These are phyloP conservation scores for Ramularia endophylla DNA, from an alignment of 2,329 filamentous ascomycete species.

Conservation along the genomic window DNA sequence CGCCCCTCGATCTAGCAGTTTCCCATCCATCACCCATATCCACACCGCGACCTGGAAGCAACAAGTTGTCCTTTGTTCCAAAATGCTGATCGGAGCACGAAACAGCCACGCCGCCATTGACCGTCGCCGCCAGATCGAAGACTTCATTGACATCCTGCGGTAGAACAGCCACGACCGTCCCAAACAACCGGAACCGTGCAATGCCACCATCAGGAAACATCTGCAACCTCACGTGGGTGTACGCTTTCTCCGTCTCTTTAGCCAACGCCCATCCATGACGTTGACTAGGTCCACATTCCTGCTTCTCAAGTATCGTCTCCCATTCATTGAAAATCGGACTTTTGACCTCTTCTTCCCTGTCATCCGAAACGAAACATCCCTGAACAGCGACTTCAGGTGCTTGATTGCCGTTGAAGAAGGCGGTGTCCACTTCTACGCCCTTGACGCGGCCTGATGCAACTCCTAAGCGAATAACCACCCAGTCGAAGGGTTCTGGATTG, in stretches of 20 bases:
- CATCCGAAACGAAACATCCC: slow-evolving; percentile 61
- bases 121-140: slow-evolving; percentile 70
- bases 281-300: slow-evolving; percentile 68
- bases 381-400: slow-evolving; percentile 74
- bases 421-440: slow-evolving; percentile 74
- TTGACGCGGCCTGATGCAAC: slow-evolving; percentile 63
- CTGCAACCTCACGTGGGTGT: slow-evolving; percentile 72
- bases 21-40: slow-evolving; percentile 92
- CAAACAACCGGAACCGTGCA: slow-evolving; percentile 71
- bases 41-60: slow-evolving; percentile 70
- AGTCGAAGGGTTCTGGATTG: slow-evolving; percentile 53
- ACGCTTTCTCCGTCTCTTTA: slow-evolving; percentile 54
- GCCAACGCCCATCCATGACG: slow-evolving; percentile 67
- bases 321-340: slow-evolving; percentile 44
- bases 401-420: slow-evolving; percentile 77
- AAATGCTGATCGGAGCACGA: slow-evolving; percentile 81
- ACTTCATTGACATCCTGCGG: slow-evolving; percentile 59
- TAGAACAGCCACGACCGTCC: slow-evolving; percentile 69
- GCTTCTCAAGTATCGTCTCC: slow-evolving; percentile 63
- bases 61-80: slow-evolving; percentile 71
- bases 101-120: slow-evolving; percentile 71
- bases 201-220: slow-evolving; percentile 87
- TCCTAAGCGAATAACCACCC: slow-evolving; percentile 55
- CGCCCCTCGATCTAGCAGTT: slow-evolving; percentile 66
- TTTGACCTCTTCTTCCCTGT: slow-evolving; percentile 58